phyloP scores from a whole-genome alignment of 805 yeast genomes.

The Cyberlindnera maritima region DNA sequence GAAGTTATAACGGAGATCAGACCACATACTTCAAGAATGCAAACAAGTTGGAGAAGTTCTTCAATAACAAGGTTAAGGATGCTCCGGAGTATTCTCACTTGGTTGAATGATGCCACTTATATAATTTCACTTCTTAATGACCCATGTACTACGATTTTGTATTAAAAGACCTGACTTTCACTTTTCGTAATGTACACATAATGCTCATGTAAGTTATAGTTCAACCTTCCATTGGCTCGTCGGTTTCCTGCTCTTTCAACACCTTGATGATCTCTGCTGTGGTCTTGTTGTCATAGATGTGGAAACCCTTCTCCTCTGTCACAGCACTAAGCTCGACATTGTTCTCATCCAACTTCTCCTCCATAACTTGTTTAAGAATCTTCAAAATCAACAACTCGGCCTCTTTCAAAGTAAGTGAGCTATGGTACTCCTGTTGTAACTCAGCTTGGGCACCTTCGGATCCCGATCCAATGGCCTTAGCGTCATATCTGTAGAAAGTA shows the following conservation, averaged over 20 bases:
- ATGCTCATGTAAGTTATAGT: neutral
- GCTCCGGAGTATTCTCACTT: constrained; percentile 87
- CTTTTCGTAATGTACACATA: neutral
- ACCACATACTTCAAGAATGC: constrained; percentile 97
- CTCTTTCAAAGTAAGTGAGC: constrained; percentile 83
- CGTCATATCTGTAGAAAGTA: constrained; percentile 95
- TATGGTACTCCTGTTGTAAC: constrained; percentile 93
- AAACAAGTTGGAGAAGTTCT: constrained; percentile 85
- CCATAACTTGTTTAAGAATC: constrained; percentile 97
- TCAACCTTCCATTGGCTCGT: constrained; percentile 31
- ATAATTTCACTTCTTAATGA: constrained; percentile 1
- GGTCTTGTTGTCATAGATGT: constrained; percentile 77
- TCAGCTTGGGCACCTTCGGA: constrained; percentile 99
- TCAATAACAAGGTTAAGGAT: constrained; percentile 78
- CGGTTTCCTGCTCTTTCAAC: constrained; percentile 67
- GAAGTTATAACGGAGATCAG: constrained; percentile 88
- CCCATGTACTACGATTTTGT: neutral
- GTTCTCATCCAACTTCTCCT: constrained; percentile 91
- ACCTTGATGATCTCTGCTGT: constrained; percentile 78
- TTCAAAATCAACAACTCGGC: constrained; percentile 89
- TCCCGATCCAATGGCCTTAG: constrained; percentile 98
- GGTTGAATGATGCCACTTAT: constrained; percentile 39
- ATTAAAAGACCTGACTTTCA: too few species aligned
- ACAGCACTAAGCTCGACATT: constrained; percentile 95
- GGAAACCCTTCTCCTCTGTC: constrained; percentile 81